phyloP scores from a whole-genome alignment of 495 filamentous ascomycete genomes.

The Elasticomyces elasticus region DNA sequence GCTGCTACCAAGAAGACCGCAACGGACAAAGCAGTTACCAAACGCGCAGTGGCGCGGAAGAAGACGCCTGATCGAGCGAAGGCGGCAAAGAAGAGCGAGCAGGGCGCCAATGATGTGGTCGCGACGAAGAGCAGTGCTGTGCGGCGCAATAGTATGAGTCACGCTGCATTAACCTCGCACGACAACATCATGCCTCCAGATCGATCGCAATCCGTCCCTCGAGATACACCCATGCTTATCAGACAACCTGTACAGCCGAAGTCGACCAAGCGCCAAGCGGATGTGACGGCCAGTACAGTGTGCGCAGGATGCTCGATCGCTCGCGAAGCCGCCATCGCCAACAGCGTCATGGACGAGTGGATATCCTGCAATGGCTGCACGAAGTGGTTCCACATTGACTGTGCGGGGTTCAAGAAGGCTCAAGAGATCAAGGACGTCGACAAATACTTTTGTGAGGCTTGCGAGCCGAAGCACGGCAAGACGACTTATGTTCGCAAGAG shows the following conservation, averaged over 20 bases:
- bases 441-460: constrained; percentile 58
- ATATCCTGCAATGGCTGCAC: constrained; percentile 69
- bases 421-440: constrained; percentile 61
- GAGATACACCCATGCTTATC: constrained; percentile 14
- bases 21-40: constrained; percentile 17
- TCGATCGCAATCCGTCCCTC: constrained; percentile 26
- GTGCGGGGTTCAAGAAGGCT: constrained; percentile 61
- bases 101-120: not conserved
- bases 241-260: not conserved
- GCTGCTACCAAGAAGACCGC: constrained; percentile 20
- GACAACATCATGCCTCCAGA: not conserved
- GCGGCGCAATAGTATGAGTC: constrained; percentile 14
- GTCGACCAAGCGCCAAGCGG: not conserved
- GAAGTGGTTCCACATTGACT: constrained; percentile 63
- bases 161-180: not conserved
- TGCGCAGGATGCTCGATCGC: constrained; percentile 34
- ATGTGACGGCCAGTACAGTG: constrained; percentile 18
- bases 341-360: constrained; percentile 41
- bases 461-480: constrained; percentile 49
- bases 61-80: constrained; percentile 4
- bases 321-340: constrained; percentile 16
- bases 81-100: not conserved
- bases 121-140: not conserved
- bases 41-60: constrained; percentile 18
- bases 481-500: constrained; percentile 43